Conservation (phyloP, 2,329 filamentous ascomycete species). For the Phyllosticta ampelicida region DNA sequence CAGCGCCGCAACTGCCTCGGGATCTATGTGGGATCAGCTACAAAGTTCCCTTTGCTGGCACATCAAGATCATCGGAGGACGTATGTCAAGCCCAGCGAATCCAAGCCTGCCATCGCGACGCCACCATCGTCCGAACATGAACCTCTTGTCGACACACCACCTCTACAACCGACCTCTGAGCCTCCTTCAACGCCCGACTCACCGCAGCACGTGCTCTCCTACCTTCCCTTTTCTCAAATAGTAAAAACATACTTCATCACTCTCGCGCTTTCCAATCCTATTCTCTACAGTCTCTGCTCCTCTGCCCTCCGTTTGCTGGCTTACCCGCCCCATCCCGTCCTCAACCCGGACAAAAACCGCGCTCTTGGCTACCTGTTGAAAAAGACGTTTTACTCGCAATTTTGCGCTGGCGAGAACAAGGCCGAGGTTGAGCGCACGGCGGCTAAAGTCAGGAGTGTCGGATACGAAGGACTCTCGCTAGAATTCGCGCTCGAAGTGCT, state of each 20-base stretch:
- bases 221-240: constrained; percentile 4
- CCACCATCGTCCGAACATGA: not conserved
- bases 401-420: constrained; percentile 71
- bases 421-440: constrained; percentile 53
- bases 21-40: not conserved
- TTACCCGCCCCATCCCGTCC: not conserved
- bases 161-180: not conserved
- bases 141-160: not conserved
- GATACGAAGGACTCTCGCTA: constrained; percentile 77
- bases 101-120: constrained; percentile 3
- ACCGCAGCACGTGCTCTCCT: not conserved
- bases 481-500: constrained; percentile 62
- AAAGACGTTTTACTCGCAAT: constrained; percentile 78
- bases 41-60: not conserved
- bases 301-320: constrained; percentile 1
- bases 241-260: constrained; percentile 9
- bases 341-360: constrained; percentile 23
- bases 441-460: constrained; percentile 55
- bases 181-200: not conserved
- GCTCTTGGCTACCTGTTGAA: constrained; percentile 60
- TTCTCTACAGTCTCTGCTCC: not conserved
- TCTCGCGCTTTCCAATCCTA: not conserved
- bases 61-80: not conserved
- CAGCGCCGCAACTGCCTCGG: not conserved
- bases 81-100: constrained; percentile 4